Evolutionary conservation across 345 rosid species (phyloP).

Genomic region (Hevea brasiliensis): DNA sequence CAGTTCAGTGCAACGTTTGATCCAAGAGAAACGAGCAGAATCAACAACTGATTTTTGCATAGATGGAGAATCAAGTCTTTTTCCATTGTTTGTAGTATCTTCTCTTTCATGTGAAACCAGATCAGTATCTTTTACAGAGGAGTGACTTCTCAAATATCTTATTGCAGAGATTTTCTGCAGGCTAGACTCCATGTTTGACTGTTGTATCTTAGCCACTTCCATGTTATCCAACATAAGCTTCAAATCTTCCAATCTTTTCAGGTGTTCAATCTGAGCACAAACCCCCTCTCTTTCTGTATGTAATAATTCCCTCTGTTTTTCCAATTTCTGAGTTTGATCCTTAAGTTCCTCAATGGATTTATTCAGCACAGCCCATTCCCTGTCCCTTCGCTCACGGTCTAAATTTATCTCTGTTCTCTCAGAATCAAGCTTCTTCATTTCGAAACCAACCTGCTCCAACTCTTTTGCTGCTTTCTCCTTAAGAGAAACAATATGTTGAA

Average conservation of each 20-base stretch:
- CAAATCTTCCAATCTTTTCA: constrained; percentile 74
- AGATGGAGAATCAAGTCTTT: constrained; percentile 44
- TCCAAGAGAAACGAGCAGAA: constrained; percentile 72
- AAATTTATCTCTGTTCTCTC: constrained; percentile 73
- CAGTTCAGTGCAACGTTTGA: constrained; percentile 60
- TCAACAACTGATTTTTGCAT: constrained; percentile 31
- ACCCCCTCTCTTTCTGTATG: constrained; percentile 76
- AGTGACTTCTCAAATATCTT: constrained; percentile 41
- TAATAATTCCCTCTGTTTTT: constrained; percentile 76
- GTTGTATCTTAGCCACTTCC: constrained; percentile 68
- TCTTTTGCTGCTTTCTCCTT: constrained; percentile 70
- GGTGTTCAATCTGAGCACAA: constrained; percentile 58
- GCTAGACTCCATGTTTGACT: constrained; percentile 58
- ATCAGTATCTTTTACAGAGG: constrained; percentile 38
- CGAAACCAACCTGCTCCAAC: constrained; percentile 62
- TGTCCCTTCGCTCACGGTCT: constrained; percentile 80
- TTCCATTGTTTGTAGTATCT: constrained; percentile 34
- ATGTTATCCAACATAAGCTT: constrained; percentile 66
- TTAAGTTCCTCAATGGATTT: constrained; percentile 76
- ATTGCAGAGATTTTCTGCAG: constrained; percentile 52
- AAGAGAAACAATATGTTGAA: constrained; percentile 54
- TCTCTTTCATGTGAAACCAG: constrained; percentile 30
- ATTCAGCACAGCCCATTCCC: constrained; percentile 76
- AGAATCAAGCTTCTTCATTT: constrained; percentile 73
- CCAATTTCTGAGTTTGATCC: constrained; percentile 69